These are phyloP conservation scores for Magnolia kwangsiensis DNA, from an alignment of 164 flowering plant species.

Conservation along the genomic window DNA sequence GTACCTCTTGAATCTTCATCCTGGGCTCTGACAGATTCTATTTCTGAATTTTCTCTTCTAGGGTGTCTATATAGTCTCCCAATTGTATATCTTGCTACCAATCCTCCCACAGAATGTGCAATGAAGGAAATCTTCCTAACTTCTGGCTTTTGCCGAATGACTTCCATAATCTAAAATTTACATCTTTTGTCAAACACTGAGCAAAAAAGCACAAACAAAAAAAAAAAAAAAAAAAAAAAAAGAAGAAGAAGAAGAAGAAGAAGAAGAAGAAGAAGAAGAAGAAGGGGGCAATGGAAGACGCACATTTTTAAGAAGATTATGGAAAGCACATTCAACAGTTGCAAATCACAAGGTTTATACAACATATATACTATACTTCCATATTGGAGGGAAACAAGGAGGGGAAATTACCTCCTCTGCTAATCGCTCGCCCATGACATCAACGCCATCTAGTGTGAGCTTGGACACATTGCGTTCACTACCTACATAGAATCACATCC, in stretches of 20 bases:
- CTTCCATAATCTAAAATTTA: slow-evolving; percentile 54
- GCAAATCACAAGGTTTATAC: no score
- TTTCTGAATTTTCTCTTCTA: slow-evolving; percentile 20
- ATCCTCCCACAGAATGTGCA: slow-evolving; percentile 92
- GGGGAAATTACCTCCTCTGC: slow-evolving; percentile 67
- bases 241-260: no score
- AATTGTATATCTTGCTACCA: slow-evolving; percentile 93
- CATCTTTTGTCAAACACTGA: background rate
- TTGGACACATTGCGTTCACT: slow-evolving; percentile 68
- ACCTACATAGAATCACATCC: slow-evolving; percentile 42
- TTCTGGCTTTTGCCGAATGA: slow-evolving; percentile 53
- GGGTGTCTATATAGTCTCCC: slow-evolving; percentile 71
- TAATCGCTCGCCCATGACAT: slow-evolving; percentile 93
- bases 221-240: background rate
- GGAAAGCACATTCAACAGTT: background rate
- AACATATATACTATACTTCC: no score
- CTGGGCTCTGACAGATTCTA: slow-evolving; percentile 17
- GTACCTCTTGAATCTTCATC: slow-evolving; percentile 48
- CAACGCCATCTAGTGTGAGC: slow-evolving; percentile 87
- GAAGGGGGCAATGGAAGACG: no score
- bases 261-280: no score
- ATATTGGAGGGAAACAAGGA: background rate
- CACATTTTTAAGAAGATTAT: background rate
- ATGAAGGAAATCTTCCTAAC: slow-evolving; percentile 76
- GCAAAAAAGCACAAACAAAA: no score